Base-by-base conservation (phyloP, 106 monocot species). In the Apostasia ramifera region DNA sequence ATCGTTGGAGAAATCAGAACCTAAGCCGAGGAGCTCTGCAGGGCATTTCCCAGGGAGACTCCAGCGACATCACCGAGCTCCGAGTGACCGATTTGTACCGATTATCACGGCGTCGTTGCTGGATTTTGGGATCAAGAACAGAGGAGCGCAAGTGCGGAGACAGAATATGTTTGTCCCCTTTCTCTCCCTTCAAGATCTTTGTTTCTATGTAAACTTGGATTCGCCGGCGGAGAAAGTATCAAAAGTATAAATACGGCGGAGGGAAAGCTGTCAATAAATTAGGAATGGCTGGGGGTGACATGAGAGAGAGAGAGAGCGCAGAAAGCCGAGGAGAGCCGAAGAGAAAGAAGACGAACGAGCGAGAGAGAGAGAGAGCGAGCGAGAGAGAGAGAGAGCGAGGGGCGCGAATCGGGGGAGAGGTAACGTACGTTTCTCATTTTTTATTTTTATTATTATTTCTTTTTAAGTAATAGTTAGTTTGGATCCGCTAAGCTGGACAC, bases 331-430 rank as follows among this genome's bases (percentile, higher is more conserved):
- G 59, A 59, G 38, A 8, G 12, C 8, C 10, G 5, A 54, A 13
- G 2, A 40, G 39, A 57, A 14, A 10, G 56, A 15, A 26, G 70
- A 70, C 41, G 70, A 44, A 26, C 26, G n/a, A 0, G 64, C 1
- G 64, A 47, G 15, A 26, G 15, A 47, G 45, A 61, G 60, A 42
- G 60, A 59, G 59, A 40, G 59, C 40, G 38, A 8, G 12, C 8
- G 13, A 9, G 68, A 13, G 2, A 40, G 39, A 57, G 44, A 10
- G 56, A 15, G 39, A 56, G 57, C 13, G 70, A 44, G 41, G 44
- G 45, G 57, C 43, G 42, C 56, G 41, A 44, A 53, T 37, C 52
- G 55, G 68, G 51, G 50, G 66, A 50, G 50, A 67, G 66, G 51
- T 47, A 67, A 53, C 55, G 43, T 26, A 26, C 26, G 26, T 26